Percentiles rank a stretch among this genome's conserved stretches.
phyloP scores from a whole-genome alignment of 495 filamentous ascomycete species.

The Xylaria bambusicola region DNA sequence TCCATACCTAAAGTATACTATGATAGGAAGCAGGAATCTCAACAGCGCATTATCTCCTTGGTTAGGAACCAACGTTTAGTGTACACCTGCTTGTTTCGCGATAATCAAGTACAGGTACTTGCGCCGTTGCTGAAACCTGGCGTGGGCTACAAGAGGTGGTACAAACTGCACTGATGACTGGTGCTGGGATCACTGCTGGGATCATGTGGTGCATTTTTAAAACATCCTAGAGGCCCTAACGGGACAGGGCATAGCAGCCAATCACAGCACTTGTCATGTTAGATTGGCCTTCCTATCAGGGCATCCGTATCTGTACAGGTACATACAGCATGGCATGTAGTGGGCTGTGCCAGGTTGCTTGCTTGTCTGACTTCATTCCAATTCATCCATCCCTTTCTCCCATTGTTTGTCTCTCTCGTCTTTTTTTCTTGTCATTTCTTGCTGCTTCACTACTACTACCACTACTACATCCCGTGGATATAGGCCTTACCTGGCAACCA shows the following conservation, averaged over 20 bases:
- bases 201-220: constrained; percentile 5
- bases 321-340: constrained; percentile 4
- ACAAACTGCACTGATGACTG: no score
- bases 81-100: no score
- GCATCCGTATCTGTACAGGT: not conserved
- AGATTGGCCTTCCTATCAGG: not conserved
- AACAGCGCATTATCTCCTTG: no score
- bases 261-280: not conserved
- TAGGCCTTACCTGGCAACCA: no score
- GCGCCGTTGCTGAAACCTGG: no score
- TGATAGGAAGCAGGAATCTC: no score
- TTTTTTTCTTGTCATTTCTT: not conserved
- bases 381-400: constrained; percentile 15
- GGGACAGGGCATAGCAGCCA: not conserved
- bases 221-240: not conserved
- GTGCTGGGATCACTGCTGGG: constrained; percentile 2
- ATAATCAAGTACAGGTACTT: no score
- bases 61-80: no score
- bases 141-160: not conserved
- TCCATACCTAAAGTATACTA: no score
- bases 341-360: no score
- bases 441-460: no score
- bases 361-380: constrained; percentile 21
- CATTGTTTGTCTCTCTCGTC: not conserved
- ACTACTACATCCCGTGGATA: no score